Evolutionary conservation across 345 rosid species (phyloP), one percentile per base, ranked within the genome.

Genomic region (Corymbia maculata): DNA sequence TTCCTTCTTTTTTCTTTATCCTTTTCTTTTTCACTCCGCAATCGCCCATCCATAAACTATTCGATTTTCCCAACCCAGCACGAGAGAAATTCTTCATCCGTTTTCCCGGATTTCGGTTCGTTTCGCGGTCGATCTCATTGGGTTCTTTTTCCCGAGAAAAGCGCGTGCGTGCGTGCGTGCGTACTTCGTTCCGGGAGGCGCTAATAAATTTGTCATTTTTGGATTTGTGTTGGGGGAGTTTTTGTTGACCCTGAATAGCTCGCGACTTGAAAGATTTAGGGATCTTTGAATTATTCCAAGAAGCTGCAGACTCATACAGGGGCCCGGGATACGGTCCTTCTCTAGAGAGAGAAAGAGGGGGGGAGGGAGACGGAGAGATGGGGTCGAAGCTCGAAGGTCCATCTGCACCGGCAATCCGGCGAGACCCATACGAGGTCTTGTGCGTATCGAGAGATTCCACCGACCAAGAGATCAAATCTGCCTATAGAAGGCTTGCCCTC

Each of bases 361-460:
- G 32, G 4, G 85, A 6, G 30, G 26, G 32, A 7, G 85, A 70
- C 45, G 85, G 52, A 53, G 85, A 80, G 87, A 95, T 93, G 98
- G 90, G 94, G 87, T 90, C 98, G 82, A 93, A 94, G 88, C 85
- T 89, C 85, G 99, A 97, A 90, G 95, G 97, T 51, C 82, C 99
- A 32, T 70, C 82, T 19, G 47, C 82, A 21, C 89, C 98, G 87
- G 86, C 89, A 51, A 86, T 87, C 88, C 95, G 99, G 84, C 91
- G 98, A 75, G 99, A 98, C 90, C 99, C 99, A 1, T 98, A 98
- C 86, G 99, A 98, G 95, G 99, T 98, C 4, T 92, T 98, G 85
- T 92, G 90, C 51, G 98, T 98, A 47, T 90, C 99, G 26, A 96
- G 90, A 89, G 99, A 98, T 88, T 97, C 99, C 4, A 90, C 95